Evolutionary conservation across 768 basidiomycete genomes (phyloP).

Genomic region (Naganishia friedmannii): DNA sequence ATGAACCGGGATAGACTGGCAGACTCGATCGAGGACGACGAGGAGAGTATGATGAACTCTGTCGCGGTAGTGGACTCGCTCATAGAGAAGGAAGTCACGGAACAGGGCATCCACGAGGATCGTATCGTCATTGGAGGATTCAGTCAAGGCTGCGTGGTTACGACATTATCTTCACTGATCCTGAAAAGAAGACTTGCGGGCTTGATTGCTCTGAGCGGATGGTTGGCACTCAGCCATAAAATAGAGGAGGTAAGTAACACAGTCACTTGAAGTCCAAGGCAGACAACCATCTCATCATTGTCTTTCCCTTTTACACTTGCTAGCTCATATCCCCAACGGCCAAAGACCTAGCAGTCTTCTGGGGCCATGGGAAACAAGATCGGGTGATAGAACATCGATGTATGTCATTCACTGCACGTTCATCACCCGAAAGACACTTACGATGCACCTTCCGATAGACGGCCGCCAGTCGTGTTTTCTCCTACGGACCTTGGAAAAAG

Average conservation of each 20-base stretch:
- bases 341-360: slow-evolving; percentile 70
- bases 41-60: slow-evolving; percentile 68
- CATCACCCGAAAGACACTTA: not conserved
- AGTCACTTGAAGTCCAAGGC: not conserved
- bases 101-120: slow-evolving; percentile 61
- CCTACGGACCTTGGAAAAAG: slow-evolving; percentile 54
- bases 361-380: slow-evolving; percentile 80
- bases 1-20: slow-evolving; percentile 27
- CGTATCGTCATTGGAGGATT: slow-evolving; percentile 85
- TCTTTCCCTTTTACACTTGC: slow-evolving; percentile 60
- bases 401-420: slow-evolving; percentile 32
- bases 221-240: slow-evolving; percentile 67
- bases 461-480: slow-evolving; percentile 60
- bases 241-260: slow-evolving; percentile 54
- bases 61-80: slow-evolving; percentile 63
- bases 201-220: slow-evolving; percentile 71
- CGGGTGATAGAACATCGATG: slow-evolving; percentile 65
- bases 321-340: slow-evolving; percentile 66
- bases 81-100: slow-evolving; percentile 70
- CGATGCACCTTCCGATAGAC: not conserved
- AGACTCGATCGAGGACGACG: slow-evolving; percentile 61
- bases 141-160: slow-evolving; percentile 76
- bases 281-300: too few relatives aligned
- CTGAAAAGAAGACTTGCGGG: slow-evolving; percentile 68
- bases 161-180: slow-evolving; percentile 69